Percentiles rank a stretch among this genome's conserved stretches.
Conservation (phyloP, 805 yeast genomes). For the Maudiozyma pseudohumilis region DNA sequence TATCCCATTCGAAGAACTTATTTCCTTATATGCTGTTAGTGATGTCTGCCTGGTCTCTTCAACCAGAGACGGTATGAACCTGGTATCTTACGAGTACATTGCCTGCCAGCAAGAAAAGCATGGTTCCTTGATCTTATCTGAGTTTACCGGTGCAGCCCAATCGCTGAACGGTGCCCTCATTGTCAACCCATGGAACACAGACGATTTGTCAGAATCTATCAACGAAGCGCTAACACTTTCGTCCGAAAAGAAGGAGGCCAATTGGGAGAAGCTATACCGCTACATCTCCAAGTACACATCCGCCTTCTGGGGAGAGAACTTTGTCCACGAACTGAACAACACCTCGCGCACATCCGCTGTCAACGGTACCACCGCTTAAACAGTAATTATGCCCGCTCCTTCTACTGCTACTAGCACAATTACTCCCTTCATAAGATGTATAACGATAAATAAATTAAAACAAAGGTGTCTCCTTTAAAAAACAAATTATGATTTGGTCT, state of each 20-base stretch:
- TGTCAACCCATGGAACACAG: conserved; percentile 98
- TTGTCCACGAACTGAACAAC: conserved; percentile 73
- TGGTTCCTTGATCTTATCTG: conserved; percentile 82
- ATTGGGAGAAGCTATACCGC: conserved; percentile 73
- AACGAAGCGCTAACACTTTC: conserved; percentile 80
- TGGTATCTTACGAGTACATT: conserved; percentile 91
- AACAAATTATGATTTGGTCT: no score
- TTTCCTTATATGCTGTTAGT: conserved; percentile 72
- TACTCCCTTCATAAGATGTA: no score
- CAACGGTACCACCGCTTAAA: background rate
- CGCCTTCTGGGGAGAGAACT: conserved; percentile 93
- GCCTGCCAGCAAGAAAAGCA: conserved; percentile 84
- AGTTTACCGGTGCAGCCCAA: conserved; percentile 99
- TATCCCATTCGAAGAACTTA: conserved; percentile 82
- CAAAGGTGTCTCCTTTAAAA: no score
- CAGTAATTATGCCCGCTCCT: no score
- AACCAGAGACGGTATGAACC: conserved; percentile 97
- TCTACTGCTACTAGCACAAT: no score
- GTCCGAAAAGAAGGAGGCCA: conserved; percentile 65
- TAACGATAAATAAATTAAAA: no score
- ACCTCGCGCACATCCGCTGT: conserved; percentile 6
- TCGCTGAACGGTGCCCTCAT: conserved; percentile 86
- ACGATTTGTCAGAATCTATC: conserved; percentile 79
- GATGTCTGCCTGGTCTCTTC: conserved; percentile 91
- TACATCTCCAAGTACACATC: conserved; percentile 92